phyloP scores from a whole-genome alignment of 116 monocot species.

The Papilionanthe hybrid region DNA sequence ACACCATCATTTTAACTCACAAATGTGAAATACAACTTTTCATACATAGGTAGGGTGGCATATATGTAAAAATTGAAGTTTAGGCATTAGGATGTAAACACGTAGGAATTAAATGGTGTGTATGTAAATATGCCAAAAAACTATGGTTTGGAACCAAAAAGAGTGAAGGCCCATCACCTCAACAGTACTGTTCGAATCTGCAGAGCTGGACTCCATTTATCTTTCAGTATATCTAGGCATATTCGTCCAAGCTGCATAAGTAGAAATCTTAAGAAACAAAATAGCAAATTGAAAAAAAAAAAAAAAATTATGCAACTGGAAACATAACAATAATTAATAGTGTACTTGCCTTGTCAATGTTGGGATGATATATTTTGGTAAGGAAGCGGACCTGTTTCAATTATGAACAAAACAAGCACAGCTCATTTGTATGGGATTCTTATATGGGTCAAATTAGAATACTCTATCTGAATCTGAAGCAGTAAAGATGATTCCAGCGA shows the following conservation, averaged over 20 bases:
- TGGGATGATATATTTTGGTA: conserved; percentile 89
- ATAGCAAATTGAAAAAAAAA: neutral
- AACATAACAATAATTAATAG: neutral
- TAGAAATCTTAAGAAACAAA: neutral
- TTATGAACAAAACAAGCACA: conserved; percentile 1
- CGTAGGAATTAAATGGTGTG: too few species aligned
- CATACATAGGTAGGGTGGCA: too few species aligned
- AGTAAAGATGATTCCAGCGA: neutral
- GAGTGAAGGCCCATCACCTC: conserved; percentile 41
- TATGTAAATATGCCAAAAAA: neutral
- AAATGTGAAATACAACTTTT: too few species aligned
- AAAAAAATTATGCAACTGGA: neutral
- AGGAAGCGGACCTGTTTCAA: conserved; percentile 69
- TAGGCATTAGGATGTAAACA: too few species aligned
- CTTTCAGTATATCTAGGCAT: conserved; percentile 95
- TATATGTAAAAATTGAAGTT: too few species aligned
- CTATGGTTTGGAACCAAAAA: neutral
- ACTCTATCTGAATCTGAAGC: neutral
- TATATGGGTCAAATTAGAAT: neutral
- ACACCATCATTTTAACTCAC: too few species aligned
- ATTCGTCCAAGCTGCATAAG: conserved; percentile 49
- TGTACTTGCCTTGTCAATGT: conserved; percentile 77
- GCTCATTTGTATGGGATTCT: neutral
- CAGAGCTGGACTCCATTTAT: conserved; percentile 96
- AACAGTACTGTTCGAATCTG: conserved; percentile 92